These are phyloP conservation scores for Entomortierella chlamydospora DNA, from an alignment of 192 early-diverging fungal species.

Conservation along the genomic window DNA sequence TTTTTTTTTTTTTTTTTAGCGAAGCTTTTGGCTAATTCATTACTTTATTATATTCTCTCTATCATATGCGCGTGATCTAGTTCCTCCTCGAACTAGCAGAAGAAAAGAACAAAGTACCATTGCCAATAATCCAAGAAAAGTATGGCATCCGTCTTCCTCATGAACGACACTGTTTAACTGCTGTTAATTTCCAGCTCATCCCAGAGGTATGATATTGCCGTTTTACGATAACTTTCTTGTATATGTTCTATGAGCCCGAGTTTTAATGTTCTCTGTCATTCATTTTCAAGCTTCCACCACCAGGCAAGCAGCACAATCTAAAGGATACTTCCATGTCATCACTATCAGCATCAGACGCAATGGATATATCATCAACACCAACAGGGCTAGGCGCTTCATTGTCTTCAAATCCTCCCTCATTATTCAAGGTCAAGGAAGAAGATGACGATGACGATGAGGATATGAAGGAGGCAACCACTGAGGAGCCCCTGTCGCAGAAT, in stretches of 20 bases:
- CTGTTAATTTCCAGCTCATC: conserved; percentile 82
- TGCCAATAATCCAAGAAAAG: conserved; percentile 82
- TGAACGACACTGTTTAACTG: conserved; percentile 80
- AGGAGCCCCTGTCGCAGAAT: conserved; percentile 30
- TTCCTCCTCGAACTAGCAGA: conserved; percentile 81
- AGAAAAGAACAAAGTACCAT: conserved; percentile 79
- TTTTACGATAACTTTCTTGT: no score
- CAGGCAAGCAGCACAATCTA: background rate
- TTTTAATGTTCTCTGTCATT: background rate
- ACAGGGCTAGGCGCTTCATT: background rate
- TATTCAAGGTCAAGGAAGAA: conserved; percentile 47
- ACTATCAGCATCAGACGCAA: background rate
- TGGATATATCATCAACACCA: conserved; percentile 4
- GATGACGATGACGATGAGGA: conserved; percentile 42
- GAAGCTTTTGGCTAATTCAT: background rate
- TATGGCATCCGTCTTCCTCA: conserved; percentile 83
- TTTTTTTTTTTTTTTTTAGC: no score
- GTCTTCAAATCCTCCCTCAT: conserved; percentile 24
- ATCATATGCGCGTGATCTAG: conserved; percentile 32
- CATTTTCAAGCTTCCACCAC: conserved; percentile 30
- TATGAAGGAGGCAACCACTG: conserved; percentile 18
- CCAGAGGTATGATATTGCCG: conserved; percentile 61
- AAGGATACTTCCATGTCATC: background rate
- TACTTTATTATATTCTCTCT: background rate
- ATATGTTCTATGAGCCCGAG: no score